Conservation (phyloP, 1,284 basidiomycete genomes). For the Fistulina hepatica region DNA sequence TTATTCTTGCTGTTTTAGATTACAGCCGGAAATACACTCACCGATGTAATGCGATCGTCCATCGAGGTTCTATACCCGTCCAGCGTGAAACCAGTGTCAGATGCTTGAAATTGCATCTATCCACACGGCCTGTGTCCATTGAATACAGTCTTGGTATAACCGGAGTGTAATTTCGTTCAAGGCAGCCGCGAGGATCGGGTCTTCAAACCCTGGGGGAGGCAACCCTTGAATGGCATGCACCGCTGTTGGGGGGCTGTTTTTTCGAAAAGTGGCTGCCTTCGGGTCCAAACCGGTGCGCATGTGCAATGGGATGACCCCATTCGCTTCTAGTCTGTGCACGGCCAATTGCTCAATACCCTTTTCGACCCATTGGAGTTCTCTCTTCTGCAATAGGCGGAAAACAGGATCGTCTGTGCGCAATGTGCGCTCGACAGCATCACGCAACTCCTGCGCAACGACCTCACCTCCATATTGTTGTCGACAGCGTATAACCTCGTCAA, state of each 20-base stretch:
- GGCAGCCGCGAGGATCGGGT: slow-evolving; percentile 24
- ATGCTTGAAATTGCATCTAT: slow-evolving; percentile 19
- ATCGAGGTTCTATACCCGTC: no score
- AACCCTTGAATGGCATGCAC: no score
- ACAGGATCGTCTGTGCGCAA: slow-evolving; percentile 52
- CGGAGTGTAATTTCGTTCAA: slow-evolving; percentile 22
- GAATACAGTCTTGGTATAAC: slow-evolving; percentile 17
- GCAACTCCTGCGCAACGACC: slow-evolving; percentile 26
- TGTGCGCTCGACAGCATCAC: slow-evolving; percentile 49
- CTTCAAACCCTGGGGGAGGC: slow-evolving; percentile 30
- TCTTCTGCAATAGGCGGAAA: slow-evolving; percentile 47
- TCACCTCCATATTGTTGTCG: slow-evolving; percentile 21
- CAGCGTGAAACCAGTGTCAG: no score
- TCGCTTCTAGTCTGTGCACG: not conserved
- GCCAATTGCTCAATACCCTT: slow-evolving; percentile 10
- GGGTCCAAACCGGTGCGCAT: no score
- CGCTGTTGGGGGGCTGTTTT: no score
- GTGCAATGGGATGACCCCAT: no score
- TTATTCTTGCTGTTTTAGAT: no score
- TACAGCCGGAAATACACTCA: no score
- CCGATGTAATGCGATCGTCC: no score
- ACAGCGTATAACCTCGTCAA: slow-evolving; percentile 56
- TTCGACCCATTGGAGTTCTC: slow-evolving; percentile 42
- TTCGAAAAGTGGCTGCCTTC: no score
- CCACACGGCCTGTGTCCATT: slow-evolving; percentile 31